These are phyloP conservation scores for Naematelia aurantialba DNA, from an alignment of 768 basidiomycete genomes.

Conservation along the genomic window DNA sequence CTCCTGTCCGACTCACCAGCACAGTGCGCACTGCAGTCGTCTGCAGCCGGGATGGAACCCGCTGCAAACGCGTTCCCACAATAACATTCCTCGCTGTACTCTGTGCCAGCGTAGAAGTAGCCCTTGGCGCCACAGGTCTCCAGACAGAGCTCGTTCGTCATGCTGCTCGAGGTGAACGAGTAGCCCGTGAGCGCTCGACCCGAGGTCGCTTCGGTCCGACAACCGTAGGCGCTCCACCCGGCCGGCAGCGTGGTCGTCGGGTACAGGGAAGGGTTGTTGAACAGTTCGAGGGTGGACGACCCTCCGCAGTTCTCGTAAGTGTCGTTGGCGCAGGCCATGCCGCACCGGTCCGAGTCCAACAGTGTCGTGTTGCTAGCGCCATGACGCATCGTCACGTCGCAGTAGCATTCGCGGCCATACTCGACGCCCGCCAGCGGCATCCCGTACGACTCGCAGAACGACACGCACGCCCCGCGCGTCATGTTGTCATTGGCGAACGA, in stretches of 20 bases:
- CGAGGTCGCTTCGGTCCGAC: neutral
- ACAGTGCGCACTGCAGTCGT: neutral
- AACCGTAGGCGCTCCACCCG: neutral
- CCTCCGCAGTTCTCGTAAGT: slow-evolving; percentile 50
- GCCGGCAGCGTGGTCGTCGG: slow-evolving; percentile 24
- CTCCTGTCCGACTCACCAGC: too few species aligned
- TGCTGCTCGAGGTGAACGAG: neutral
- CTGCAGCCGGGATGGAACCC: slow-evolving; percentile 1
- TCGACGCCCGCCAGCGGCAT: slow-evolving; percentile 47
- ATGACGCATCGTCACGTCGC: slow-evolving; percentile 43
- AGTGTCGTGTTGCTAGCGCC: slow-evolving; percentile 47
- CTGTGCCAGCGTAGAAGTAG: neutral
- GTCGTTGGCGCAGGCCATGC: slow-evolving; percentile 37
- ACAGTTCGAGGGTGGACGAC: slow-evolving; percentile 31
- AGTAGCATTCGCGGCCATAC: slow-evolving; percentile 46
- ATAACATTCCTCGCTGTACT: slow-evolving; percentile 9
- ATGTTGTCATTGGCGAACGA: slow-evolving; percentile 38
- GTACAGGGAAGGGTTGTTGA: slow-evolving; percentile 39
- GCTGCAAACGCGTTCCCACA: slow-evolving; percentile 9
- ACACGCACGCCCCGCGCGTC: slow-evolving; percentile 41
- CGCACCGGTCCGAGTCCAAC: slow-evolving; percentile 22
- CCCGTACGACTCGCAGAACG: slow-evolving; percentile 28
- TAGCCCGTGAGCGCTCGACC: neutral
- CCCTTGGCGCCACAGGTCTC: slow-evolving; percentile 1
- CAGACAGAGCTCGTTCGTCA: slow-evolving; percentile 6